Evolutionary conservation across 2,329 filamentous ascomycete genomes (phyloP), one percentile per base, ranked within the genome.

Genomic region (Alternaria atra): DNA sequence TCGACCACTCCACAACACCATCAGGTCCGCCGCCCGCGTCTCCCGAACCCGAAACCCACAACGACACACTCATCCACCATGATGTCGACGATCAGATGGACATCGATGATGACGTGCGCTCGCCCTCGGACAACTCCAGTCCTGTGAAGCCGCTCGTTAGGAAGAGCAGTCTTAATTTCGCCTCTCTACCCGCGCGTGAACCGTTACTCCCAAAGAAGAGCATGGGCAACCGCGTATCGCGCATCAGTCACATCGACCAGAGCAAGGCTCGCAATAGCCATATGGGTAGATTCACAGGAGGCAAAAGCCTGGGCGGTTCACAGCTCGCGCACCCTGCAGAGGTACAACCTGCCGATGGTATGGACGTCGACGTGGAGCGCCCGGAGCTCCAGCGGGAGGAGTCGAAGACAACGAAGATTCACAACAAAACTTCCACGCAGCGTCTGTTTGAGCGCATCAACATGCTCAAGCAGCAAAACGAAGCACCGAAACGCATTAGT

Each of bases 151-250:
- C 91, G 2, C 84, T 92, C 30, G 86, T 96, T 67, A 90, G 94
- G 61, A 98, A 98, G 84, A 97, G 94, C 80, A 98, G 94, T 76
- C 85, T 99, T 61, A 97, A 91, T 60, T 98, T 99, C 80, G 93
- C 95, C 37, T 93, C 95, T 17, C 84, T 99, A 12, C 95, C 95
- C 30, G 94, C 94, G 3, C 87, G 95, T 63, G 94, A 98, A 73
- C 94, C 94, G 35, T 83, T 98, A 53, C 88, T 89, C 32, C 87
- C 87, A 15, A 96, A 96, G 77, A 94, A 94, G 80, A 96, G 91
- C 76, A 87, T 93, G 72, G 93, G 85, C 44, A 85, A 86, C 20
- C 85, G 92, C 51, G 81, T 87, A 52, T 94, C 92, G 23, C 85
- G 92, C 61, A 91, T 88, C 6, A 97, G 92, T 72, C 90, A 97